A percentile compares a stretch with the other conserved stretches of the same genome.
Conservation (phyloP, 148 eudicot genomes). For the Fallopia convolvulus region DNA sequence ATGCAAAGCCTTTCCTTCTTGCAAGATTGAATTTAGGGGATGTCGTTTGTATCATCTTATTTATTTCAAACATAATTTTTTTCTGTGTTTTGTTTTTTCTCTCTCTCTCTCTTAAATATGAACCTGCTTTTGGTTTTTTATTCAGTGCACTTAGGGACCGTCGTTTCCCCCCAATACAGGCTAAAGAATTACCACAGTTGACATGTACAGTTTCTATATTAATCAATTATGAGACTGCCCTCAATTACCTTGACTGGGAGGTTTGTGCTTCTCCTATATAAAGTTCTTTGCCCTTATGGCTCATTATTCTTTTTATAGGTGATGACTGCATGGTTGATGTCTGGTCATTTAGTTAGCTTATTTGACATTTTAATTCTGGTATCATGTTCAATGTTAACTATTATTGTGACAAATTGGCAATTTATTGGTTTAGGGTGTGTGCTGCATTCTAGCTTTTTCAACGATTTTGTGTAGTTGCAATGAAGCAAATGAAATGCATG, state of each 20-base stretch:
- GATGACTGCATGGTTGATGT: neutral
- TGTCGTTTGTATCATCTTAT: no score
- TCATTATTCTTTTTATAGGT: neutral
- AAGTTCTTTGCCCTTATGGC: neutral
- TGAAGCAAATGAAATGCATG: no score
- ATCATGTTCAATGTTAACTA: neutral
- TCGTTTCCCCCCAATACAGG: slow-evolving; percentile 87
- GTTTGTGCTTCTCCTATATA: slow-evolving; percentile 24
- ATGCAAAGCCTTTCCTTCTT: no score
- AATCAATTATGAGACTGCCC: slow-evolving; percentile 67
- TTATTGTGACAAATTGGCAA: neutral
- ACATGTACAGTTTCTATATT: slow-evolving; percentile 92
- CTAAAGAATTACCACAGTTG: slow-evolving; percentile 84
- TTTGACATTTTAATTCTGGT: neutral
- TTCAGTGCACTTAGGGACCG: slow-evolving; percentile 90
- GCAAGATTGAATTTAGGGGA: no score
- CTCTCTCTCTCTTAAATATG: neutral
- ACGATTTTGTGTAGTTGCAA: no score
- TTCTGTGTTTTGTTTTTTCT: neutral
- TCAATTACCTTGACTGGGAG: slow-evolving; percentile 93
- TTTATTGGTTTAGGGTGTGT: no score
- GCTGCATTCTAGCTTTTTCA: no score
- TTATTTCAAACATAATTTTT: neutral
- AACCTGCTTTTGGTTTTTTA: slow-evolving; percentile 6
- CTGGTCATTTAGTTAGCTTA: neutral